Evolutionary conservation across 2,329 filamentous ascomycete genomes (phyloP).

Genomic region (Alternaria brassicae): DNA sequence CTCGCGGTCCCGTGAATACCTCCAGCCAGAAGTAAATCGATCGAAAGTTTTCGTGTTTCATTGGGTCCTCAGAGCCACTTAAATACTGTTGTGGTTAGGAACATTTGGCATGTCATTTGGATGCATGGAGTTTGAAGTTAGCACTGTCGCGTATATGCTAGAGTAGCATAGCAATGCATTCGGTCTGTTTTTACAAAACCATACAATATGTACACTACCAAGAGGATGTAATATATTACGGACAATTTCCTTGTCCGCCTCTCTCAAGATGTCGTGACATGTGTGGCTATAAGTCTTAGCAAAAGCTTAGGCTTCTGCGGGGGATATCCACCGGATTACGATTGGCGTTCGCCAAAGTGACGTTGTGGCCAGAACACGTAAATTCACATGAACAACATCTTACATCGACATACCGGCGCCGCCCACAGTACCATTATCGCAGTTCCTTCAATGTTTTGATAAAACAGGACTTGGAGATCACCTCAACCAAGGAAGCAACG

Average conservation of each 20-base stretch:
- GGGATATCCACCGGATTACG: conserved; percentile 11
- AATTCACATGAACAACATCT: conserved; percentile 1
- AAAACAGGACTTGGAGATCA: neutral
- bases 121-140: neutral
- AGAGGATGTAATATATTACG: neutral
- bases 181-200: neutral
- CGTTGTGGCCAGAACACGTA: conserved; percentile 15
- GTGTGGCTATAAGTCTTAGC: neutral
- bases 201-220: conserved; percentile 1
- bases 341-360: conserved; percentile 22
- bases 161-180: neutral
- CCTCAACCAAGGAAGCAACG: neutral
- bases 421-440: neutral
- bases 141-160: neutral
- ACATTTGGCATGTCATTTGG: neutral
- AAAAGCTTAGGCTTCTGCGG: conserved; percentile 21
- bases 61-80: neutral
- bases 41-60: neutral
- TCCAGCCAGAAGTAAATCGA: neutral
- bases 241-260: neutral
- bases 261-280: neutral
- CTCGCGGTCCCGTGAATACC: conserved; percentile 34
- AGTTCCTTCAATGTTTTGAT: neutral
- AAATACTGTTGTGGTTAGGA: neutral
- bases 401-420: neutral